A percentile compares a stretch with the other conserved stretches of the same genome.
Evolutionary conservation across 345 rosid species (phyloP).

Genomic region (rapeseed (Brassica napus)): DNA sequence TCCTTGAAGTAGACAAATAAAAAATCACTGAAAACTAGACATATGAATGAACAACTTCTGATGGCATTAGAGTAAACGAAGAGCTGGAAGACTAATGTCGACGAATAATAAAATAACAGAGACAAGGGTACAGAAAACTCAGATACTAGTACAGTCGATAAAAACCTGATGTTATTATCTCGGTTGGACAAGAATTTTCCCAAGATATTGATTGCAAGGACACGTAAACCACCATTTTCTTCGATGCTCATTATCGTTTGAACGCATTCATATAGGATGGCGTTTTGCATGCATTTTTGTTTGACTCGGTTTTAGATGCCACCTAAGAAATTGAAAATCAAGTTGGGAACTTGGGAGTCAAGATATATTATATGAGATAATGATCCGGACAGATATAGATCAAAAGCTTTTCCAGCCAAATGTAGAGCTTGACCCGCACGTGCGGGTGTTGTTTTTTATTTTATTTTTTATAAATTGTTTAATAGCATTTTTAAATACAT

Average conservation of each 20-base stretch:
- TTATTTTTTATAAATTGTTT: no score
- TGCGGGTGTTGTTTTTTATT: no score
- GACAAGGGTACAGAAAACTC: background rate
- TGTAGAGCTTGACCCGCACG: background rate
- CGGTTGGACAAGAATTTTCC: conserved; percentile 96
- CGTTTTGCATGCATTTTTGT: conserved; percentile 98
- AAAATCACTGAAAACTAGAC: background rate
- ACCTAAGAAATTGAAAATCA: conserved; percentile 53
- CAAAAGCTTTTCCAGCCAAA: conserved; percentile 1
- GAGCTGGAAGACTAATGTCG: background rate
- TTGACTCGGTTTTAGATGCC: conserved; percentile 96
- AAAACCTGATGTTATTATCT: conserved; percentile 94
- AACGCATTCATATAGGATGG: conserved; percentile 93
- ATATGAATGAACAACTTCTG: conserved; percentile 5
- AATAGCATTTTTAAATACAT: no score
- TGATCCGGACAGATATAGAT: conserved; percentile 9
- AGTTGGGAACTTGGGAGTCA: conserved; percentile 15
- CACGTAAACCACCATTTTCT: conserved; percentile 94
- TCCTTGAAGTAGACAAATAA: background rate
- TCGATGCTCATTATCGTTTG: conserved; percentile 96
- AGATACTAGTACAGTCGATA: background rate
- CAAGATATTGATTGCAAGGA: conserved; percentile 93
- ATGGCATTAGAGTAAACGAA: conserved; percentile 1
- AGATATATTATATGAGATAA: conserved; percentile 13
- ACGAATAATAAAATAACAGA: conserved; percentile 11